Base-by-base conservation (phyloP, 768 basidiomycete species). In the Mycena albidolilacea region DNA sequence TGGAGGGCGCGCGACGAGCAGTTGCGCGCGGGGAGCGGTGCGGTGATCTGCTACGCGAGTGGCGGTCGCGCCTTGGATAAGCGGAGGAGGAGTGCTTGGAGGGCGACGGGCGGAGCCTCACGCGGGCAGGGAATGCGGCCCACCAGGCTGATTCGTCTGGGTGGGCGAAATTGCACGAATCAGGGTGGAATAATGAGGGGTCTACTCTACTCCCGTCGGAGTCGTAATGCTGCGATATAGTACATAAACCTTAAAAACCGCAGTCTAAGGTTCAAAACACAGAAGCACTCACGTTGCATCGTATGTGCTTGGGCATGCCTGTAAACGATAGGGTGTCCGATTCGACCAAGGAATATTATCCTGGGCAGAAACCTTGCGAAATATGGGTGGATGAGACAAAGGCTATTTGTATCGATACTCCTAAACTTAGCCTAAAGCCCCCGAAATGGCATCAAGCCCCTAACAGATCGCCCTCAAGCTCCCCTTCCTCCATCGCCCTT, bases 141-240 rank as follows among this genome's bases (percentile, higher is more conserved):
- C 57, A 23, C 82, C 82, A 84, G 39, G 61, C 55, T 10, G 76
- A 73, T 39, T 84, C 78, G 14, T 68, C 57, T 50, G 82, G 83
- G 54, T 84, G 83, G 8, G 77, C 75, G 46, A 79, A 83, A 0
- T 17, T 48, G 61, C 82, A 83, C 9, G 5, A 5, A 0, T 38
- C n/a, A 6, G 61, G 69, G 14, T n/a, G 66, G 43, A 77, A 81
- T 11, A 1, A 67, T 23, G 19, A 69, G 12, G 14, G 19, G 48
- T 8, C 17, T 17, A 7, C 7, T 11, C 43, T 23, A 3, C 17
- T 21, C 0, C 81, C 81, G 41, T 79, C 69, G 11, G 65, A 7
- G 23, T 77, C 58, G 48, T 74, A 81, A 48, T 67, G 65, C 79
- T 80, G n/a, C 30, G 4, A 30, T 30, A 30, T 30, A 30, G 3